A percentile compares a stretch with the other conserved stretches of the same genome.
These are phyloP conservation scores for Wickerhamomyces sydowiorum DNA, from an alignment of 805 yeast genomes.

Conservation along the genomic window DNA sequence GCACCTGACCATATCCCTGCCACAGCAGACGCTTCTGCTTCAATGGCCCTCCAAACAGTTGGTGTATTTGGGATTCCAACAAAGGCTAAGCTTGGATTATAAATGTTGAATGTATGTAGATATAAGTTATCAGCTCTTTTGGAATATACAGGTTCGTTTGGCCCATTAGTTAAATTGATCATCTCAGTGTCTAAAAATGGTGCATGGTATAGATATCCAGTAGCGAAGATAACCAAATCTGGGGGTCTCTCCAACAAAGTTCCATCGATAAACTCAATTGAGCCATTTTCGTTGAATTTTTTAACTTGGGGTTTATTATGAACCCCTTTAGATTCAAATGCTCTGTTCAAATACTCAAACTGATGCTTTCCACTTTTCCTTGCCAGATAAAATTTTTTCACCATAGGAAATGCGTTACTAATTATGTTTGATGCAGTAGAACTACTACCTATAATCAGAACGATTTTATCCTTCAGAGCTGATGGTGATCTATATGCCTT, in stretches of 20 bases:
- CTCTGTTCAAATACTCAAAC: constrained; percentile 31
- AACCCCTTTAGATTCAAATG: constrained; percentile 30
- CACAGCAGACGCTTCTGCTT: constrained; percentile 41
- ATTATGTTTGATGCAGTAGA: constrained; percentile 30
- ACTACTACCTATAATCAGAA: constrained; percentile 31
- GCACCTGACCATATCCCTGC: constrained; percentile 44
- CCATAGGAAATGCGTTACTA: constrained; percentile 32
- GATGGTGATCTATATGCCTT: constrained; percentile 30
- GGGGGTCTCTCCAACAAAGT: constrained; percentile 23
- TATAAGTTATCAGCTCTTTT: constrained; percentile 18
- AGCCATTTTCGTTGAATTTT: constrained; percentile 19
- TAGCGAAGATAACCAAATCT: constrained; percentile 30
- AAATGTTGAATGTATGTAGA: constrained; percentile 32
- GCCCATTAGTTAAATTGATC: constrained; percentile 16
- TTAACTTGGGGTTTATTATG: constrained; percentile 25
- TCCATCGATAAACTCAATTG: constrained; percentile 26
- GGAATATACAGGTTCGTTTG: constrained; percentile 11
- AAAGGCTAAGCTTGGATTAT: constrained; percentile 37
- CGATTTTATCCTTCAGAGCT: constrained; percentile 20
- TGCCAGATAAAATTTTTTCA: constrained; percentile 47
- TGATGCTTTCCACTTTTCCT: constrained; percentile 64
- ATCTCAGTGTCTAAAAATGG: constrained; percentile 24
- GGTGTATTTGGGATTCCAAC: constrained; percentile 34
- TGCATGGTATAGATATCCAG: constrained; percentile 34
- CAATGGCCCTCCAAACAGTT: constrained; percentile 41